Evolutionary conservation across 306 rosid species (phyloP).

Genomic region (Myrica gale): DNA sequence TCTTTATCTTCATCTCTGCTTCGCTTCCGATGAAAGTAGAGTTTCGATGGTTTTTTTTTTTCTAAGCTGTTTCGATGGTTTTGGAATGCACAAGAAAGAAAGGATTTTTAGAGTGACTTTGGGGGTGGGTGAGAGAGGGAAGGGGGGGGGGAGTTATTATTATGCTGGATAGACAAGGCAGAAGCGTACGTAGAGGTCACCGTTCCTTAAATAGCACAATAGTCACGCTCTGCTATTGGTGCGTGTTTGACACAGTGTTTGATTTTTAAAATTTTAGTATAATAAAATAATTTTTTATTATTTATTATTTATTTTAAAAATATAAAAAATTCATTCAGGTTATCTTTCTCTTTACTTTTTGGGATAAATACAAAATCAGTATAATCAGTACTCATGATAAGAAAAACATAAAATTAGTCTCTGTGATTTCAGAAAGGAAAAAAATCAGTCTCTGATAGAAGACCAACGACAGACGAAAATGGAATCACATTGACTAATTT

Average conservation of each 20-base stretch:
- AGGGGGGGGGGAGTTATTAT: not conserved
- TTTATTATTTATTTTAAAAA: too few relatives aligned
- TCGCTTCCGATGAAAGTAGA: not conserved
- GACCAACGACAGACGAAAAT: too few relatives aligned
- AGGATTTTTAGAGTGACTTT: not conserved
- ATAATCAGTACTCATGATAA: too few relatives aligned
- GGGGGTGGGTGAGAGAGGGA: not conserved
- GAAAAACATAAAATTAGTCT: too few relatives aligned
- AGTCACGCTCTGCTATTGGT: not conserved
- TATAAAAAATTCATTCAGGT: too few relatives aligned
- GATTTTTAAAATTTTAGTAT: too few relatives aligned
- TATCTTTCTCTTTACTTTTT: too few relatives aligned
- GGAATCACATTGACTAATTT: too few relatives aligned
- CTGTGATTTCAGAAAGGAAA: too few relatives aligned
- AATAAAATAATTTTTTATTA: too few relatives aligned
- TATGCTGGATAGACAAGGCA: constrained; percentile 3
- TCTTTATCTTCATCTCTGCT: constrained; percentile 54
- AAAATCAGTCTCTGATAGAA: too few relatives aligned
- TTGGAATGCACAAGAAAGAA: not conserved
- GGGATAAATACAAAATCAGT: too few relatives aligned
- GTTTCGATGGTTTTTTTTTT: not conserved
- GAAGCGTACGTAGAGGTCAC: not conserved
- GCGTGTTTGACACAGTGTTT: constrained; percentile 10
- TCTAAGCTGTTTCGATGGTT: not conserved
- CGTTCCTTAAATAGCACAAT: not conserved